Evolutionary conservation across 768 basidiomycete species (phyloP).

Genomic region (Albatrellus ellisii): DNA sequence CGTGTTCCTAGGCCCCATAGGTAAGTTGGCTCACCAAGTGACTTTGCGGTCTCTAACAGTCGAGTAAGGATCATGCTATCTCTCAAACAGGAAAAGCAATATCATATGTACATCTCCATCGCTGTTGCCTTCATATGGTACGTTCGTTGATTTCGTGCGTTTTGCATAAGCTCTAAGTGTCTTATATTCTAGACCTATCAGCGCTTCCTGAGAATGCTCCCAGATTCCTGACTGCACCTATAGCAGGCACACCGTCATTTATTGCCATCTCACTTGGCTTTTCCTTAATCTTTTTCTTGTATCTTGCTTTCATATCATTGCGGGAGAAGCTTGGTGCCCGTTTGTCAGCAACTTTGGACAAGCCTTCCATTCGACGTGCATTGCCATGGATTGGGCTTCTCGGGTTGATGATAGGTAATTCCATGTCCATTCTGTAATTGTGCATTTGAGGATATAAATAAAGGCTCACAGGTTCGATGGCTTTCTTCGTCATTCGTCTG

Average conservation of each 20-base stretch:
- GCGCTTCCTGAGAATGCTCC: slow-evolving; percentile 47
- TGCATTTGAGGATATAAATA: not conserved
- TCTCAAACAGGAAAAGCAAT: slow-evolving; percentile 30
- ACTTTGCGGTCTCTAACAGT: slow-evolving; percentile 1
- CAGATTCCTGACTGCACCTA: slow-evolving; percentile 43
- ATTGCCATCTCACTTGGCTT: slow-evolving; percentile 47
- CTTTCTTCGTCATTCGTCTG: slow-evolving; percentile 64
- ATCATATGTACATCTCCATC: slow-evolving; percentile 45
- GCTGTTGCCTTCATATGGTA: slow-evolving; percentile 51
- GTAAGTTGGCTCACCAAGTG: slow-evolving; percentile 22
- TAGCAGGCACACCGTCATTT: slow-evolving; percentile 46
- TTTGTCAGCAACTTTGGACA: slow-evolving; percentile 35
- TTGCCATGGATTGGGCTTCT: slow-evolving; percentile 68
- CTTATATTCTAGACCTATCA: slow-evolving; percentile 37
- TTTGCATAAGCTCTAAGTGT: slow-evolving; percentile 1
- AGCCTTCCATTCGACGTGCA: slow-evolving; percentile 39
- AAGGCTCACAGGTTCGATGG: slow-evolving; percentile 32
- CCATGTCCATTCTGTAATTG: not conserved
- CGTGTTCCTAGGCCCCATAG: slow-evolving; percentile 52
- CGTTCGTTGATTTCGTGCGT: slow-evolving; percentile 13
- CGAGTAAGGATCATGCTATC: slow-evolving; percentile 52
- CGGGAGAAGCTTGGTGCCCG: slow-evolving; percentile 49
- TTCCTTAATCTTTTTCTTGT: slow-evolving; percentile 48
- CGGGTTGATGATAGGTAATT: slow-evolving; percentile 60
- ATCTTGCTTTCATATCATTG: slow-evolving; percentile 53